Base-by-base conservation (phyloP, 2,329 filamentous ascomycete genomes). In the Blumeriella jaapii region DNA sequence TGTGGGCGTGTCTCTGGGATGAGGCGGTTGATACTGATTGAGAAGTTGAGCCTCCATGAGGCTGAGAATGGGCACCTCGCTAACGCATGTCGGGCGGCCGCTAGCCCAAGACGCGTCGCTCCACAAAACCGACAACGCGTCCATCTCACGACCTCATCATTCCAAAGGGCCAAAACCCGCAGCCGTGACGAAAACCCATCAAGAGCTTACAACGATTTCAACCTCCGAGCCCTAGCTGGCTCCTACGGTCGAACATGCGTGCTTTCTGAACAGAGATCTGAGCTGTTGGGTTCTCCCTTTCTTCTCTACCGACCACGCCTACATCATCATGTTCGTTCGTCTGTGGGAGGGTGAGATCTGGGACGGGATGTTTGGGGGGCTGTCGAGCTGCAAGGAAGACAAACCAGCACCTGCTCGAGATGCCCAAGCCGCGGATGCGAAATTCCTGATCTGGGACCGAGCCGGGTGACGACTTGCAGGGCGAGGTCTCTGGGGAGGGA, bases 241-340 rank as follows among this genome's bases (percentile, higher is more conserved):
- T 15, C 33, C 24, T 35, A 51, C 32, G 40, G 53, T 50, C 40
- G 36, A 41, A 48, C 19, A 52, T 56, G 55, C 43, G 50, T 56
- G 49, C 42, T 32, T 28, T 42, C 41, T 53, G 55, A 57, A 57
- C 55, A 57, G 55, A 57, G 42, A 57, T 57, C 55, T 56, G 47
- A 57, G 55, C 52, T 50, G 52, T 39, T n/a, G 17, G 22, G 23
- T 27, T 23, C 18, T 29, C 11, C 16, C 18, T 6, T 5, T 8
- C 6, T 34, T 24, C 14, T 32, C 4, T 13, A 13, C 15, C 10
- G 12, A 16, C 18, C 12, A 9, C 19, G 13, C 6, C 17, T 22
- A 27, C 23, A 19, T 31, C 12, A 18, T 25, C 37, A 6, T 20
- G 15, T 23, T 22, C 13, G 11, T 33, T 23, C 6, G 15, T 27